Evolutionary conservation across 805 yeast genomes (phyloP), one percentile per base, ranked within the genome.

Genomic region (Yarrowia keelungensis): DNA sequence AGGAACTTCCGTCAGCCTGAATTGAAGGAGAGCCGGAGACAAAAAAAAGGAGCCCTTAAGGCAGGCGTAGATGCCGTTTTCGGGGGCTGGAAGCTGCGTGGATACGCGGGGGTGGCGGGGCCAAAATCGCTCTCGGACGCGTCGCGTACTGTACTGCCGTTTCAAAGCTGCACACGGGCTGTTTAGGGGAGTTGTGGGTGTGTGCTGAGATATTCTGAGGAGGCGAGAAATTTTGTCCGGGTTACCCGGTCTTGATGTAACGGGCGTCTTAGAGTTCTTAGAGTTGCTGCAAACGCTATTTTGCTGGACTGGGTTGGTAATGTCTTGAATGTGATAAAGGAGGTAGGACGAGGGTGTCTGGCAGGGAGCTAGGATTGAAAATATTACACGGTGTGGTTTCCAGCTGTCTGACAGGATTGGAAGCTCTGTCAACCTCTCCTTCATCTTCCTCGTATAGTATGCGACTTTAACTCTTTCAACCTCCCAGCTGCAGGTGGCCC

Each of bases 181-280:
- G 62, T 41, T 56, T 26, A 15, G 62, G 62, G 47, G 62, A n/a
- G 62, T 38, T 53, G 35, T 12, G 41, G 5, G 36, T 53, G 59
- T 53, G 62, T 56, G 62, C 62, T 56, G 62, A 56, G 62, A 56
- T 56, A 56, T 56, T 56, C 62, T 56, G 62, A 56, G 62, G 38
- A 56, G 62, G 62, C 26, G 59, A 16, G 47, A 56, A 56, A 41
- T 39, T 26, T 56, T 56, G 62, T 26, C 38, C 39, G 51, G 46
- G 62, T 56, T 56, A 56, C 62, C 62, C 62, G 35, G 45, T 14
- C 59, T 15, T 8, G 42, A 51, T 32, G 14, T 14, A 32, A 49
- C 19, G 12, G 38, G 19, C n/a, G 12, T 14, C 19, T n/a, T 10
- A 9, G 16, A 12, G 47, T 15, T 49, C 11, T 10, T 3, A 1